A percentile compares a stretch with the other conserved stretches of the same genome.
These are phyloP conservation scores for Xylariaceae sp. DNA, from an alignment of 2,329 filamentous ascomycete genomes.

Conservation along the genomic window DNA sequence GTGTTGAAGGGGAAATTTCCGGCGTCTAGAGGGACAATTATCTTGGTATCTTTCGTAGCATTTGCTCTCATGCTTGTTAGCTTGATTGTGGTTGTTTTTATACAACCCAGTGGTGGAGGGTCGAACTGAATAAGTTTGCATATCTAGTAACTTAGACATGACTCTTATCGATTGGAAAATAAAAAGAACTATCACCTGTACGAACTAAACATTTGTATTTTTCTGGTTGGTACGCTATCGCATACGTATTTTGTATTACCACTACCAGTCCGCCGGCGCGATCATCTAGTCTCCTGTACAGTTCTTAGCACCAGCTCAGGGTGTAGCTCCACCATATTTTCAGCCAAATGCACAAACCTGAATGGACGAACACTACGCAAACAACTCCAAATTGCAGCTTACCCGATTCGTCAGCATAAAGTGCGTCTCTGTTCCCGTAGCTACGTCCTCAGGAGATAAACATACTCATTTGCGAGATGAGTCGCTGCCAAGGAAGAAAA, in stretches of 20 bases:
- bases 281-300: too few relatives aligned
- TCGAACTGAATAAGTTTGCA: not conserved
- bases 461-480: not conserved
- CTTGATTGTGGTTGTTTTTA: conserved; percentile 64
- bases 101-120: conserved; percentile 46
- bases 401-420: too few relatives aligned
- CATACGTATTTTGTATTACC: too few relatives aligned
- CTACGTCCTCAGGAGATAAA: too few relatives aligned
- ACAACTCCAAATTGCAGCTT: not conserved
- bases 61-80: conserved; percentile 66
- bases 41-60: conserved; percentile 71
- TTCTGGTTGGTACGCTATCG: too few relatives aligned
- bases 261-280: too few relatives aligned
- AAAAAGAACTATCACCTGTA: too few relatives aligned
- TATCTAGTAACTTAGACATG: not conserved
- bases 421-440: not conserved
- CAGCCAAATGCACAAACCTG: not conserved
- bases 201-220: too few relatives aligned
- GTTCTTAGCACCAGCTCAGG: too few relatives aligned
- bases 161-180: not conserved
- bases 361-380: not conserved
- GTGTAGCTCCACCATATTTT: conserved; percentile 16
- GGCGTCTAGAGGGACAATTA: conserved; percentile 75
- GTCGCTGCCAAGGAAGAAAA: not conserved
- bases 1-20: conserved; percentile 81